phyloP scores from a whole-genome alignment of 73 alveolate species.

The Breviolum minutum region DNA sequence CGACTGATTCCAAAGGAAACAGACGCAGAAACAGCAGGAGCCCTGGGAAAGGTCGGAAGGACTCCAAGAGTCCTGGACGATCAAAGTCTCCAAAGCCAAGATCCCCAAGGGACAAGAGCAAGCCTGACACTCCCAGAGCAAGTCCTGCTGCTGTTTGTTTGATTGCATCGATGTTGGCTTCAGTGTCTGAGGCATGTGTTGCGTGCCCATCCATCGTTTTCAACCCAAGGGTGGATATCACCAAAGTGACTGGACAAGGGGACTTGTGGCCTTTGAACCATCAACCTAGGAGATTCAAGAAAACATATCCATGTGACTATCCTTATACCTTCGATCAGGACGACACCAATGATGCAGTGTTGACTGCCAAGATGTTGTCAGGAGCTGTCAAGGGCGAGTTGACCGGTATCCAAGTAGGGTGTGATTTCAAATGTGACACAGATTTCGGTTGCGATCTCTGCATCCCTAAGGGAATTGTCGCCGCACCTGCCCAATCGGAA shows the following conservation, averaged over 20 bases:
- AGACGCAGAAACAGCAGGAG: background rate
- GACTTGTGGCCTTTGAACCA: background rate
- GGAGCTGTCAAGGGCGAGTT: background rate
- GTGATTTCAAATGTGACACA: background rate
- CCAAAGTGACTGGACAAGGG: background rate
- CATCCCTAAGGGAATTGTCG: too few relatives aligned
- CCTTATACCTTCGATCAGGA: background rate
- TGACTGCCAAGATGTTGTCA: background rate
- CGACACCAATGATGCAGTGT: background rate
- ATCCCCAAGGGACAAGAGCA: background rate
- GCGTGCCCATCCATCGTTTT: background rate
- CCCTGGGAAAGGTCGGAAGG: background rate
- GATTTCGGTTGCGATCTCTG: too few relatives aligned
- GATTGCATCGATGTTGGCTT: background rate
- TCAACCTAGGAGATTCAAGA: background rate
- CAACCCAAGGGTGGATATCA: background rate
- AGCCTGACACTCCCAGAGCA: background rate
- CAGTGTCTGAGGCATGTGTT: background rate
- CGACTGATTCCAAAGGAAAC: background rate
- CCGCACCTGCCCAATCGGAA: too few relatives aligned
- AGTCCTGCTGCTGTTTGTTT: conserved; percentile 2
- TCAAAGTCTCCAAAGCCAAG: too few relatives aligned
- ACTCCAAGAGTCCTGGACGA: too few relatives aligned
- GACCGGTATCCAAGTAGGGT: background rate
- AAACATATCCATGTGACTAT: background rate